A percentile compares a stretch with the other conserved stretches of the same genome.
phyloP scores from a whole-genome alignment of 2,329 filamentous ascomycete genomes.

The Trichophyton verrucosum region DNA sequence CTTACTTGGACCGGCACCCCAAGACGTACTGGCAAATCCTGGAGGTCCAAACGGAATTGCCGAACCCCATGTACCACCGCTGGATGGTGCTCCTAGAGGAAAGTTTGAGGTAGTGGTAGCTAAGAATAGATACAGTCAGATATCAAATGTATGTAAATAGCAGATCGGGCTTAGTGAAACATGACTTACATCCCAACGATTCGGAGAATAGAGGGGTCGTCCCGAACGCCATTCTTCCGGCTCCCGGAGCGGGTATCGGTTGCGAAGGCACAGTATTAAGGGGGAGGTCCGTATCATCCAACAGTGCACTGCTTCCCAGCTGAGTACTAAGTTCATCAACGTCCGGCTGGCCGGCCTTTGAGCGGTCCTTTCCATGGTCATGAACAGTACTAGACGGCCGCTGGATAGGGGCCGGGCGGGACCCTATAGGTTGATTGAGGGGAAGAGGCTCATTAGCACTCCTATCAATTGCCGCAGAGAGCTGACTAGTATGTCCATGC shows the following conservation, averaged over 20 bases:
- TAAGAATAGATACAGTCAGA: slow-evolving; percentile 15
- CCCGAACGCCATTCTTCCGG: slow-evolving; percentile 32
- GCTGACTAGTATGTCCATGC: slow-evolving; percentile 55
- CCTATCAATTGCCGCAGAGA: slow-evolving; percentile 51
- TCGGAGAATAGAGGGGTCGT: slow-evolving; percentile 33
- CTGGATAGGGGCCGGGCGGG: slow-evolving; percentile 75
- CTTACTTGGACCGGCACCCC: slow-evolving; percentile 29
- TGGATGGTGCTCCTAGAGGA: slow-evolving; percentile 19
- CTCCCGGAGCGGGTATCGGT: slow-evolving; percentile 30
- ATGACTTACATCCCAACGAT: slow-evolving; percentile 29
- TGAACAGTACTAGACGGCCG: slow-evolving; percentile 61
- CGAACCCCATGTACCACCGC: slow-evolving; percentile 25
- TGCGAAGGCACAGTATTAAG: slow-evolving; percentile 38
- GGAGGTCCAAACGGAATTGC: slow-evolving; percentile 29
- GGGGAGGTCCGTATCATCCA: slow-evolving; percentile 62
- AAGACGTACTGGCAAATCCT: slow-evolving; percentile 27
- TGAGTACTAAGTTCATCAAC: slow-evolving; percentile 64
- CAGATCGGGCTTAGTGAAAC: neutral
- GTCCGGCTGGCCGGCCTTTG: slow-evolving; percentile 38
- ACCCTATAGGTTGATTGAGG: slow-evolving; percentile 55
- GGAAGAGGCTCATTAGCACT: slow-evolving; percentile 47
- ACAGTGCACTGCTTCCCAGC: slow-evolving; percentile 77
- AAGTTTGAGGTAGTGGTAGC: slow-evolving; percentile 26
- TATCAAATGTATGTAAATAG: slow-evolving; percentile 10
- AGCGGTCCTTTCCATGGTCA: slow-evolving; percentile 32